Base-by-base conservation (phyloP, 2,329 filamentous ascomycete species). In the Sporothrix phasma region DNA sequence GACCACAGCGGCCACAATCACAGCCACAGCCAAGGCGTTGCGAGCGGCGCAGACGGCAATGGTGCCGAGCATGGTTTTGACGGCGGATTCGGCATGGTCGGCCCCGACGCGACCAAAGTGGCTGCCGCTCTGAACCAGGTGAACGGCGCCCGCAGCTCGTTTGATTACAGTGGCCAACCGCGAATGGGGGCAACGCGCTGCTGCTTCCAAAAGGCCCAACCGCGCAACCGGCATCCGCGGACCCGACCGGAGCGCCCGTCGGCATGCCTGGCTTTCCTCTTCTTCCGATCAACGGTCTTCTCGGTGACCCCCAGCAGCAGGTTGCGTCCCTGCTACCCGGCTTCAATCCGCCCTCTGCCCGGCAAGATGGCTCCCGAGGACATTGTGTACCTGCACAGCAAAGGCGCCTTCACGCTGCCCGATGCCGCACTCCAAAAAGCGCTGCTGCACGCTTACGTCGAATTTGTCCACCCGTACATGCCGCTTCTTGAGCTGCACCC, bases 391-490 rank as follows among this genome's bases (percentile, higher is more conserved):
- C 81, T 97, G 64, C 83, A 87, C 67, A 84, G 86, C 72, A 97
- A 96, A 78, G 92, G 92, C 4, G 92, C 92, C 1, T 78, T 97
- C 68, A 86, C 86, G 1, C 83, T 97, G 46, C 93, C 93, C 2
- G 80, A 83, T 46, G 75, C 81, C 3, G 76, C 78, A 4, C 79
- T 97, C 41, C 89, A 93, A 71, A 90, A 89, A 73, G 91, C 92
- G 65, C 81, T 97, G 49, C 78, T 97, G 17, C 86, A 87, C 69
- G 86, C 86, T 45, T 97, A 94, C 70, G 82, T 93, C 66, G 89
- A 96, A 76, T 96, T 88, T 73, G 91, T 97, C 7, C 89, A 97
- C 73, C 91, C 92, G 0, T 97, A 90, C 74, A 96, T 97, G 90
- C 93, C 93, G 26, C 79, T 96, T 37, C 77, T 97, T 67, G 91